A percentile compares a stretch with the other conserved stretches of the same genome.
phyloP scores from a whole-genome alignment of 306 rosid species.

The Lathyrus oleraceus region DNA sequence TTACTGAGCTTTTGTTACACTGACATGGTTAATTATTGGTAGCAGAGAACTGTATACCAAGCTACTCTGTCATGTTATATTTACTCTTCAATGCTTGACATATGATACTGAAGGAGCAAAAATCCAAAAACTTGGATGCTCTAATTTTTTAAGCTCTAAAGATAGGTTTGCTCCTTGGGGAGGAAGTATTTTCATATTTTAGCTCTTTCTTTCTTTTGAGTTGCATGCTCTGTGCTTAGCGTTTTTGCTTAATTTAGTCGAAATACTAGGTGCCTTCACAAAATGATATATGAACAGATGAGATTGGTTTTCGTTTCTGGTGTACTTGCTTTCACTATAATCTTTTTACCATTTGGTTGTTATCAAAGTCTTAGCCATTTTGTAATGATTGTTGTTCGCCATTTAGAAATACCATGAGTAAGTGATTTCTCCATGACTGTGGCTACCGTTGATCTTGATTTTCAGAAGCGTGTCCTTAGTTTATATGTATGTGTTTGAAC shows the following conservation, averaged over 20 bases:
- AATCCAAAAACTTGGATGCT: not conserved
- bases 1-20: not conserved
- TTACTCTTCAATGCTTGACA: not conserved
- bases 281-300: slow-evolving; percentile 7
- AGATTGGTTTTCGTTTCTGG: not conserved
- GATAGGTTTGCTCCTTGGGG: not conserved
- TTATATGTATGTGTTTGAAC: not conserved
- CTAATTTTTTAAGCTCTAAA: not conserved
- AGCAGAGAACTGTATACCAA: not conserved
- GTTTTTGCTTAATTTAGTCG: not conserved
- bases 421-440: not conserved
- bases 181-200: not conserved
- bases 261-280: not conserved
- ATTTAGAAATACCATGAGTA: not conserved
- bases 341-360: not conserved
- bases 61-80: not conserved
- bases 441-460: not conserved
- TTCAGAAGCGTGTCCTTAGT: not conserved
- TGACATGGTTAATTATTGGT: not conserved
- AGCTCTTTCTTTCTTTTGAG: slow-evolving; percentile 20
- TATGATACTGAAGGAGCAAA: not conserved
- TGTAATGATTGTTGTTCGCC: not conserved
- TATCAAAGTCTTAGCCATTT: not conserved
- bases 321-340: slow-evolving; percentile 6
- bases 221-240: not conserved